phyloP scores from a whole-genome alignment of 2,329 filamentous ascomycete genomes.

The Xylaria digitata region DNA sequence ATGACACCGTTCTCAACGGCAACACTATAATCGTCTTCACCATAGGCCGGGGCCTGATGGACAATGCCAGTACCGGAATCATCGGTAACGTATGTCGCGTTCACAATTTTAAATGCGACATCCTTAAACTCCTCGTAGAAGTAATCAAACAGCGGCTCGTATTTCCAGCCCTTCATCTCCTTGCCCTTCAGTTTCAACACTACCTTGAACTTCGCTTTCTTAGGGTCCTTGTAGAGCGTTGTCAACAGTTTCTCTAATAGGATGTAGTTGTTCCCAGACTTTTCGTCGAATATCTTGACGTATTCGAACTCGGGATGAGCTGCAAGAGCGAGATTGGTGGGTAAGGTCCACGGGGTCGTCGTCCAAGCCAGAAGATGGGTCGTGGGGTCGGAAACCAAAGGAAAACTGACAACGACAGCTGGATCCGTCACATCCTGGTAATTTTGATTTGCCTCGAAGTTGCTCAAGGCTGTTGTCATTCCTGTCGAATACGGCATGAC shows the following conservation, averaged over 20 bases:
- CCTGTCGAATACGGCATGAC: constrained; percentile 97
- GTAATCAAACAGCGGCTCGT: constrained; percentile 89
- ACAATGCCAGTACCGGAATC: constrained; percentile 95
- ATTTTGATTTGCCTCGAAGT: constrained; percentile 94
- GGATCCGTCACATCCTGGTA: constrained; percentile 95
- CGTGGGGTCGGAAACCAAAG: constrained; percentile 79
- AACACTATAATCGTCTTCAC: constrained; percentile 94
- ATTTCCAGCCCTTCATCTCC: constrained; percentile 89
- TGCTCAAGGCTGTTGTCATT: constrained; percentile 87
- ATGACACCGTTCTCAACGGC: constrained; percentile 82
- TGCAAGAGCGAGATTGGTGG: constrained; percentile 81
- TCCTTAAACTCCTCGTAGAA: constrained; percentile 92
- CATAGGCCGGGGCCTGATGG: constrained; percentile 91
- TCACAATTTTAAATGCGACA: constrained; percentile 81
- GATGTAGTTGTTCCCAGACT: constrained; percentile 84
- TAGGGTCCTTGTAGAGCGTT: constrained; percentile 92
- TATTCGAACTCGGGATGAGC: constrained; percentile 88
- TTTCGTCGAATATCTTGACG: constrained; percentile 85
- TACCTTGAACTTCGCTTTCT: constrained; percentile 92
- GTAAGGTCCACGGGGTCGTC: constrained; percentile 87
- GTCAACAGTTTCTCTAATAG: constrained; percentile 83
- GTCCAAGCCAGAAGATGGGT: constrained; percentile 88
- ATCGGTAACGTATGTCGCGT: constrained; percentile 86
- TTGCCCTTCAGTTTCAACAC: constrained; percentile 82
- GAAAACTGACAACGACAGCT: constrained; percentile 88